A percentile compares a stretch with the other conserved stretches of the same genome.
phyloP scores from a whole-genome alignment of 805 yeast genomes.

The Starmerella ratchasimensis region DNA sequence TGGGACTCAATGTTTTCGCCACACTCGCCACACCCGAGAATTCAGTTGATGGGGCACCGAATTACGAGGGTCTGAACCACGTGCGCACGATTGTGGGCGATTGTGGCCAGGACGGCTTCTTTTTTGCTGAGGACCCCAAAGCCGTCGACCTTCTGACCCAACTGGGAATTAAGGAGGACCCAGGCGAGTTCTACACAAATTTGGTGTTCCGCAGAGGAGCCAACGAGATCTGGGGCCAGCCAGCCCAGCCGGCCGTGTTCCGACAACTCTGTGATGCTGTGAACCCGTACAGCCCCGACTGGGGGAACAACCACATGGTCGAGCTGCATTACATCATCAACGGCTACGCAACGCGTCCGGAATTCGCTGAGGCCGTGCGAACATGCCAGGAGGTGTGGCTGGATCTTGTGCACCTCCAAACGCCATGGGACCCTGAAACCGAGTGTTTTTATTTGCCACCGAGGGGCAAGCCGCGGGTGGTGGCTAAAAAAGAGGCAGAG shows the following conservation, averaged over 20 bases:
- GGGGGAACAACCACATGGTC: conserved; percentile 27
- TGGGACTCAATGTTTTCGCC: conserved; percentile 19
- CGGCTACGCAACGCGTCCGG: conserved; percentile 19
- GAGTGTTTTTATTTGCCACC: conserved; percentile 7
- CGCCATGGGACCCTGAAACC: conserved; percentile 21
- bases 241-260: too few relatives aligned
- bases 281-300: conserved; percentile 21
- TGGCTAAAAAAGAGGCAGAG: neutral
- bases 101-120: conserved; percentile 22
- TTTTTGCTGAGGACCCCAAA: conserved; percentile 14
- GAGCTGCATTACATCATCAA: conserved; percentile 25
- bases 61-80: too few relatives aligned
- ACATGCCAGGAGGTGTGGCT: conserved; percentile 22
- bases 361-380: conserved; percentile 13
- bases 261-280: conserved; percentile 24
- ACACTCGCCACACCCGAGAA: conserved; percentile 18
- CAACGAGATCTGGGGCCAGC: conserved; percentile 9
- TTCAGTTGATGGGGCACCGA: conserved; percentile 12
- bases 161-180: neutral
- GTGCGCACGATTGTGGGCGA: conserved; percentile 23
- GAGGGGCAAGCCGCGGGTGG: conserved; percentile 1
- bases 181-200: conserved; percentile 3
- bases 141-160: neutral
- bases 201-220: conserved; percentile 10
- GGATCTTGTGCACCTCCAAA: conserved; percentile 19